Evolutionary conservation across 306 rosid species (phyloP).

Genomic region (Sicyos baderoa): DNA sequence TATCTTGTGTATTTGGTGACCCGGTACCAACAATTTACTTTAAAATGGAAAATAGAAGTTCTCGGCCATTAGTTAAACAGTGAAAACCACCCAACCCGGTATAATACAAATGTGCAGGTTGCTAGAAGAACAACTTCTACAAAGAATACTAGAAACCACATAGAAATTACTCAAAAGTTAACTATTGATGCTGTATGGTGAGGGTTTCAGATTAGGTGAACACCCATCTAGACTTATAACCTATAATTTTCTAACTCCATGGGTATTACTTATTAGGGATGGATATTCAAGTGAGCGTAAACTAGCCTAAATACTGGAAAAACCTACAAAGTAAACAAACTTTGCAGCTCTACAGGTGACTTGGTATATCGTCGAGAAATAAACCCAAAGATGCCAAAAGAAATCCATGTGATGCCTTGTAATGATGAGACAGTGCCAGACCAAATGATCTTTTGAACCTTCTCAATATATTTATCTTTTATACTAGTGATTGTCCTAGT

Average conservation of each 20-base stretch:
- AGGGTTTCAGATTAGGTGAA: neutral
- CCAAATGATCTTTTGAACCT: no score
- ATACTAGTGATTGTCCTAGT: no score
- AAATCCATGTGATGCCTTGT: neutral
- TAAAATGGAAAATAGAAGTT: neutral
- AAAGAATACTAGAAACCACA: neutral
- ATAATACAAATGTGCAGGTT: neutral
- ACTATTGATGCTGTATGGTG: neutral
- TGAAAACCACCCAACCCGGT: neutral
- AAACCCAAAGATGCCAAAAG: slow-evolving; percentile 5
- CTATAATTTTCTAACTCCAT: neutral
- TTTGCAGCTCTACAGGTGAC: neutral
- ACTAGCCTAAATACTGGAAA: neutral
- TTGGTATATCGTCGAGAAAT: neutral
- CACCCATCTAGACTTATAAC: neutral
- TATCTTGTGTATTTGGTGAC: no score
- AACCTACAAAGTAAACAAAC: neutral
- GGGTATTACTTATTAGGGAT: neutral
- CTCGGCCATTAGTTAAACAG: neutral
- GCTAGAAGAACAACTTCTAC: neutral
- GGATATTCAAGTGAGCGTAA: neutral
- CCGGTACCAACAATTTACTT: neutral
- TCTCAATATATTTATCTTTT: no score
- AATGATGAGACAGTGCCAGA: neutral
- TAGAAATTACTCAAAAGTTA: neutral